Evolutionary conservation across 208 protist genomes (phyloP).

Genomic region (Leishmania braziliensis): DNA sequence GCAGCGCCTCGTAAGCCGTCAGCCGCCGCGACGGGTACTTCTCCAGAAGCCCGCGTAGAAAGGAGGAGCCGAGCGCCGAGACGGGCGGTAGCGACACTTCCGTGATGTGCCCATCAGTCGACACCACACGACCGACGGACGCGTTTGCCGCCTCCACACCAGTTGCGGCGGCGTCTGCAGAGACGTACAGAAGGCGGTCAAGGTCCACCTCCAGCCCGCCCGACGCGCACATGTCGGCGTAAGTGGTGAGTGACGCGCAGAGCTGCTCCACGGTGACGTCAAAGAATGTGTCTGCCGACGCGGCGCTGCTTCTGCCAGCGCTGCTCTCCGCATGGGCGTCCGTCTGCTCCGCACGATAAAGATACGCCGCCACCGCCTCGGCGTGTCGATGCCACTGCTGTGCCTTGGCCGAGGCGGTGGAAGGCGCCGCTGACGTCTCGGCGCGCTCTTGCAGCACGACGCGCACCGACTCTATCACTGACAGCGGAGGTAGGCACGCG

Average conservation of each 20-base stretch:
- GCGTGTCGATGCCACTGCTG: slow-evolving; percentile 22
- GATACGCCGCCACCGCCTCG: slow-evolving; percentile 18
- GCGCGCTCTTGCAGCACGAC: slow-evolving; percentile 1
- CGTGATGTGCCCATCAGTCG: neutral
- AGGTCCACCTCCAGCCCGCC: slow-evolving; percentile 29
- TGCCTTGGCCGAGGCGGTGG: neutral
- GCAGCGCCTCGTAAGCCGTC: slow-evolving; percentile 67
- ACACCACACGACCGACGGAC: slow-evolving; percentile 2
- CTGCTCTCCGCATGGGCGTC: neutral
- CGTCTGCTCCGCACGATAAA: slow-evolving; percentile 14
- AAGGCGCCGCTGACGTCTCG: neutral
- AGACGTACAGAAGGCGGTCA: slow-evolving; percentile 35
- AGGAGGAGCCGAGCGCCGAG: slow-evolving; percentile 41
- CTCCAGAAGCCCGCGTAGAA: slow-evolving; percentile 52
- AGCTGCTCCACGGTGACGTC: slow-evolving; percentile 24
- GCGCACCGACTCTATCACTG: slow-evolving; percentile 22
- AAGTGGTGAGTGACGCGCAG: slow-evolving; percentile 15
- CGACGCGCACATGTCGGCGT: slow-evolving; percentile 19
- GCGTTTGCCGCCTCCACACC: neutral
- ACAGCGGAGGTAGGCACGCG: slow-evolving; percentile 17
- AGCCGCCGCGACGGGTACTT: slow-evolving; percentile 64
- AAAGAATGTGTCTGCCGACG: slow-evolving; percentile 8
- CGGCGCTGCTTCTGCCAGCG: slow-evolving; percentile 7
- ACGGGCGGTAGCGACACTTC: slow-evolving; percentile 32
- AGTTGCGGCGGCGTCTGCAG: slow-evolving; percentile 3